Conservation (phyloP, 73 alveolate species). For the Durusdinium trenchii region DNA sequence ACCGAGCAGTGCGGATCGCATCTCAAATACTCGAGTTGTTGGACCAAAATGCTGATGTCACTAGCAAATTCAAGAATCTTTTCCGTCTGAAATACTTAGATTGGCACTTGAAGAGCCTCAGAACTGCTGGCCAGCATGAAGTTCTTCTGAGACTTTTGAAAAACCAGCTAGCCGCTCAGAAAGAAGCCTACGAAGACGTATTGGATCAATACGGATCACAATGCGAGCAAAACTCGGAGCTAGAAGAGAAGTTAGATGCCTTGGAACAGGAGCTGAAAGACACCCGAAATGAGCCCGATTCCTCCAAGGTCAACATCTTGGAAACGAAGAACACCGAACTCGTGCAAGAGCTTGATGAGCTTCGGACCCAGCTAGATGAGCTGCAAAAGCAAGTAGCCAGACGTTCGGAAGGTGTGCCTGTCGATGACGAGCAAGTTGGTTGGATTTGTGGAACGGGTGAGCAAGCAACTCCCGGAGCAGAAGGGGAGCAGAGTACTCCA, state of each 20-base stretch:
- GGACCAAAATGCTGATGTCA: conserved; percentile 43
- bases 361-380: not conserved
- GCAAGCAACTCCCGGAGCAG: no score
- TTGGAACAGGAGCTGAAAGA: conserved; percentile 27
- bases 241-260: conserved; percentile 19
- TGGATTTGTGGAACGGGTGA: no score
- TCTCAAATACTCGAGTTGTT: conserved; percentile 10
- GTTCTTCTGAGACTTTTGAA: conserved; percentile 54
- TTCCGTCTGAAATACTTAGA: conserved; percentile 47
- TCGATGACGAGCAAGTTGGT: no score
- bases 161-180: conserved; percentile 45
- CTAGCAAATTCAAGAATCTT: not conserved
- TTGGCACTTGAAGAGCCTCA: conserved; percentile 68
- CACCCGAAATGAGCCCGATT: not conserved
- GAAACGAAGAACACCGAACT: not conserved
- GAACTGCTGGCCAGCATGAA: conserved; percentile 72
- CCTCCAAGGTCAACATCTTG: not conserved
- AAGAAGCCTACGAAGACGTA: conserved; percentile 62
- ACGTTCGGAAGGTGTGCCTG: not conserved
- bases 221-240: conserved; percentile 73
- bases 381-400: conserved; percentile 2
- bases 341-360: not conserved
- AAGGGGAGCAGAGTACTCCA: no score
- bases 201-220: conserved; percentile 67
- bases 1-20: conserved; percentile 71